Evolutionary conservation across 1,284 basidiomycete species (phyloP).

Genomic region (Puccinia triticina): DNA sequence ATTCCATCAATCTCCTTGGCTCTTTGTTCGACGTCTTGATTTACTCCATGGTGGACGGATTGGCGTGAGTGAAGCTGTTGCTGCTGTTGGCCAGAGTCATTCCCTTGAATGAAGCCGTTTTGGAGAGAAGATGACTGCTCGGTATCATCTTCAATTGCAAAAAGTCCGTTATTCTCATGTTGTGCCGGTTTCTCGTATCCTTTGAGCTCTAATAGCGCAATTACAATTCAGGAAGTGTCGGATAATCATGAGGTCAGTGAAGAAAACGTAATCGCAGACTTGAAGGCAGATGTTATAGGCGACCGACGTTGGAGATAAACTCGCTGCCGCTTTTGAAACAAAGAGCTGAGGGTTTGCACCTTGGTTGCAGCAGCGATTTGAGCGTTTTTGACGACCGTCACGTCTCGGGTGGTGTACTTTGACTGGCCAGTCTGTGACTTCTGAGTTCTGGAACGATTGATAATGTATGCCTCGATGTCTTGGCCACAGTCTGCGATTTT

Average conservation of each 20-base stretch:
- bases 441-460: constrained; percentile 7
- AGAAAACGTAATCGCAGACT: not conserved
- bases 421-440: constrained; percentile 6
- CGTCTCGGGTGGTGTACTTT: constrained; percentile 60
- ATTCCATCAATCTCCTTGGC: constrained; percentile 83
- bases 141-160: constrained; percentile 42
- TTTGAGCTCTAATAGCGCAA: constrained; percentile 54
- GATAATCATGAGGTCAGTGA: constrained; percentile 52
- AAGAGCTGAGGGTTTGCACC: constrained; percentile 85
- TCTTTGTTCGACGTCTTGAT: constrained; percentile 56
- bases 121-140: constrained; percentile 55
- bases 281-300: not conserved
- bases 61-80: constrained; percentile 53
- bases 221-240: constrained; percentile 47
- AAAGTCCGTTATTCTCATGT: constrained; percentile 58
- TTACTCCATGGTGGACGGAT: constrained; percentile 34
- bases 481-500: constrained; percentile 40
- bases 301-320: constrained; percentile 94
- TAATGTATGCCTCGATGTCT: constrained; percentile 40
- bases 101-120: constrained; percentile 50
- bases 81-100: constrained; percentile 1
- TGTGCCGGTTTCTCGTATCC: constrained; percentile 47
- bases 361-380: constrained; percentile 92
- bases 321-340: constrained; percentile 96
- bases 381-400: constrained; percentile 84